phyloP scores from a whole-genome alignment of 257 asterid species.

The Leonotis leonurus region DNA sequence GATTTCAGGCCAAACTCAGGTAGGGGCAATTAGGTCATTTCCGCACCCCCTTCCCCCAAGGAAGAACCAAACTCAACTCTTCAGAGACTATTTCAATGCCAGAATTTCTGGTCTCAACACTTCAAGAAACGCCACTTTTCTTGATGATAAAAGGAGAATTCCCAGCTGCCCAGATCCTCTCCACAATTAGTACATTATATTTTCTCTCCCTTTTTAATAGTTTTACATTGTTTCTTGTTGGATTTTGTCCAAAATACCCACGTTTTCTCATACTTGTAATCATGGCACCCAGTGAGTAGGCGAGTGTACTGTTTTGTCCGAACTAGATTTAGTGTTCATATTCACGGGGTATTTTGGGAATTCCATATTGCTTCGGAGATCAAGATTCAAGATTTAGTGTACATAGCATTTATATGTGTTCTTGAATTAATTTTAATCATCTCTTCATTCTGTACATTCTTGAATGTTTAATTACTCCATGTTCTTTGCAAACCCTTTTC shows the following conservation, averaged over 20 bases:
- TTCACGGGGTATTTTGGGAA: constrained; percentile 82
- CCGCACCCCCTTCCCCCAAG: constrained; percentile 16
- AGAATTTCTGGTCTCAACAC: constrained; percentile 21
- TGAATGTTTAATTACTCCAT: no score
- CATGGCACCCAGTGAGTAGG: no score
- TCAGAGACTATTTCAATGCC: constrained; percentile 33
- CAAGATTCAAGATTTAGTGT: constrained; percentile 22
- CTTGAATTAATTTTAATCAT: no score
- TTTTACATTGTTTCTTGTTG: constrained; percentile 12
- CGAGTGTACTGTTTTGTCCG: no score
- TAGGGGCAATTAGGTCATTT: constrained; percentile 49
- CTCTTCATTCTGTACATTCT: no score
- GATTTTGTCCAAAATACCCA: constrained; percentile 62
- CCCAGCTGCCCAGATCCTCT: constrained; percentile 98
- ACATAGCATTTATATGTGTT: no score
- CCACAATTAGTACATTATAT: constrained; percentile 47
- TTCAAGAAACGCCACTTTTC: constrained; percentile 30
- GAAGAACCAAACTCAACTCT: constrained; percentile 32
- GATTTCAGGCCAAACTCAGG: constrained; percentile 27
- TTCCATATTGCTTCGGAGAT: constrained; percentile 4
- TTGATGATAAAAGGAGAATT: constrained; percentile 50
- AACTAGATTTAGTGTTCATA: constrained; percentile 18
- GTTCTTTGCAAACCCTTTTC: no score
- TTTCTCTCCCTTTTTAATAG: no score
- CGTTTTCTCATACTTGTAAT: constrained; percentile 34